Evolutionary conservation across 1,284 basidiomycete genomes (phyloP).

Genomic region (Malassezia furfur): DNA sequence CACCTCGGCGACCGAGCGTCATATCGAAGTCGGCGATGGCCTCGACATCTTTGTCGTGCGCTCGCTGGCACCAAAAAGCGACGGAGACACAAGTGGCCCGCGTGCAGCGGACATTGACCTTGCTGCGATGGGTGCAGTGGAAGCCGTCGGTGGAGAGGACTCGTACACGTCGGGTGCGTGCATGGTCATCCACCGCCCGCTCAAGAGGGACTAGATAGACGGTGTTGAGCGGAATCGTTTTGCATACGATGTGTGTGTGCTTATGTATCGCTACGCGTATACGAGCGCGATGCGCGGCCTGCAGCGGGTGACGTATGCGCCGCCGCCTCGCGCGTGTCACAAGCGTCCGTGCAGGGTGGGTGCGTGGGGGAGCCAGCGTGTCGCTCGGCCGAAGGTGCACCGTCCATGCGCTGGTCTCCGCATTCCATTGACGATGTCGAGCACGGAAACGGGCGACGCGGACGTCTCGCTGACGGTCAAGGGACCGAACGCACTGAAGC

Average conservation of each 20-base stretch:
- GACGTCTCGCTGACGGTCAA: constrained; percentile 41
- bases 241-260: too few relatives aligned
- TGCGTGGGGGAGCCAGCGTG: too few relatives aligned
- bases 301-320: too few relatives aligned
- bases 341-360: too few relatives aligned
- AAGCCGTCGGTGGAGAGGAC: constrained; percentile 44
- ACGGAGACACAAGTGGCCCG: not conserved
- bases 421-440: constrained; percentile 5
- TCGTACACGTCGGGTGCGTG: constrained; percentile 31
- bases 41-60: constrained; percentile 46
- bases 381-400: not conserved
- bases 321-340: too few relatives aligned
- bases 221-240: constrained; percentile 1
- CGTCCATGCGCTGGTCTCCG: not conserved
- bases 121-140: constrained; percentile 26
- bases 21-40: constrained; percentile 47
- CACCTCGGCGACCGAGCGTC: constrained; percentile 43
- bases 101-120: constrained; percentile 28
- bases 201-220: constrained; percentile 41
- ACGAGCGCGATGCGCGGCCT: too few relatives aligned
- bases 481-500: constrained; percentile 41
- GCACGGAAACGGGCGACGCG: constrained; percentile 18
- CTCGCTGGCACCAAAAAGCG: not conserved
- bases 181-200: constrained; percentile 44
- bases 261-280: too few relatives aligned